Base-by-base conservation (phyloP, 75 land plant species). In the Gnetum montanum region DNA sequence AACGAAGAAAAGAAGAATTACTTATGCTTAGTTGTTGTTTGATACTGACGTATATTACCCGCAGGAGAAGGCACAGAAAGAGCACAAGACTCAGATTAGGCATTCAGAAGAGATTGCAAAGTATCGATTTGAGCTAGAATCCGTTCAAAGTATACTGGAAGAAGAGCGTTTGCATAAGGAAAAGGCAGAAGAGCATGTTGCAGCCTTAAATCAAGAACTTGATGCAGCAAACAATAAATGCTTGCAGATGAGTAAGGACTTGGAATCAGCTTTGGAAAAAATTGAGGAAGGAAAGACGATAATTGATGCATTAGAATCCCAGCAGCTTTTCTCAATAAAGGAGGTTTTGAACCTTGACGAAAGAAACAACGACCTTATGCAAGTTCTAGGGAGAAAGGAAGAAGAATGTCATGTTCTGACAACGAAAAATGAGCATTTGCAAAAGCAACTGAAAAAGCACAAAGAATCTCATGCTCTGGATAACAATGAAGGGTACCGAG, bases 51-150 rank as follows among this genome's bases (percentile, higher is more conserved):
- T 18, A 28, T 20, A 57, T 19, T 48, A 67, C 25, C 37, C 58
- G 31, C 57, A 58, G 30, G 31, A 28, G 40, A 47, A 57, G 33
- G 49, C 70, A 53, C 41, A 49, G 15, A 47, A 31, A 34, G 57
- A 65, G 15, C 49, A 70, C 8, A 61, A 62, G 38, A 22, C 56
- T 49, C 53, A 24, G 19, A 22, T 62, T 57, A 67, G 58, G 33
- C 59, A 67, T 57, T 59, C 57, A 40, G 80, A 75, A 37, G 69
- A 72, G 43, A 58, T 78, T 1, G 15, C 79, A 68, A 67, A 86
- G 69, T 70, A 82, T 65, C 81, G 79, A 59, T 58, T 79, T 49
- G 91, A 89, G 78, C 56, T 85, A 53, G 86, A 86, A 56, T 67
- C 88, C 47, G 54, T 83, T 31, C 76, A 83, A 36, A 49, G 64